A percentile compares a stretch with the other conserved stretches of the same genome.
These are phyloP conservation scores for Ophiostoma perfectum DNA, from an alignment of 2,329 filamentous ascomycete species.

Conservation along the genomic window DNA sequence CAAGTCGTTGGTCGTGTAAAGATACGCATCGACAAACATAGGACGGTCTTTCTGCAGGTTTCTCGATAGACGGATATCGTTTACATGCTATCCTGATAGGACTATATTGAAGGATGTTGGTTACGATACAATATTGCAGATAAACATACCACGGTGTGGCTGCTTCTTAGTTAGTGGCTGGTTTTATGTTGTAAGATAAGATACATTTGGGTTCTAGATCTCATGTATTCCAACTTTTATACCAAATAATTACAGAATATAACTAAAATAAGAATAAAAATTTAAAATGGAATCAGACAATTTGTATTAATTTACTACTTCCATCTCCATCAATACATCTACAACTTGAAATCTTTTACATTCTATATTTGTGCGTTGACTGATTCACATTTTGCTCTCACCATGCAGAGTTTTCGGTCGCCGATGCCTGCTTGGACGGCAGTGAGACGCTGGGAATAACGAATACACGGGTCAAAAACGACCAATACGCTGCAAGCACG, in stretches of 20 bases:
- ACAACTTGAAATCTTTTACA: not conserved
- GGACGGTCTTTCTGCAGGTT: not conserved
- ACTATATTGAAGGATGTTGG: not conserved
- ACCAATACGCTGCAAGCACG: not conserved
- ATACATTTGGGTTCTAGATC: not conserved
- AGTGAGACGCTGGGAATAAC: not conserved
- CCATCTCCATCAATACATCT: not conserved
- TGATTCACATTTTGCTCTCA: not conserved
- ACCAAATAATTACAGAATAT: not conserved
- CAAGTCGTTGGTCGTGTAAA: not conserved
- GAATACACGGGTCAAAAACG: not conserved
- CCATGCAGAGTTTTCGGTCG: slow-evolving; percentile 7
- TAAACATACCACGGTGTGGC: not conserved
- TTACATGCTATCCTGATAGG: not conserved
- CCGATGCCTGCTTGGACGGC: not conserved
- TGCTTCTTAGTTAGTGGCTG: not conserved
- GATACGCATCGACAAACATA: not conserved
- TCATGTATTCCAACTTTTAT: not conserved
- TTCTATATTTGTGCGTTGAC: not conserved
- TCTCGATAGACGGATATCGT: not conserved
- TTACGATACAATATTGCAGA: not conserved
- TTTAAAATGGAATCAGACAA: not conserved
- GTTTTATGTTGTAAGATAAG: not conserved
- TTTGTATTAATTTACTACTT: not conserved
- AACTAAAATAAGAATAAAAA: not conserved